Evolutionary conservation across 345 rosid species (phyloP), one percentile per base, ranked within the genome.

Genomic region (Carallia brachiata): DNA sequence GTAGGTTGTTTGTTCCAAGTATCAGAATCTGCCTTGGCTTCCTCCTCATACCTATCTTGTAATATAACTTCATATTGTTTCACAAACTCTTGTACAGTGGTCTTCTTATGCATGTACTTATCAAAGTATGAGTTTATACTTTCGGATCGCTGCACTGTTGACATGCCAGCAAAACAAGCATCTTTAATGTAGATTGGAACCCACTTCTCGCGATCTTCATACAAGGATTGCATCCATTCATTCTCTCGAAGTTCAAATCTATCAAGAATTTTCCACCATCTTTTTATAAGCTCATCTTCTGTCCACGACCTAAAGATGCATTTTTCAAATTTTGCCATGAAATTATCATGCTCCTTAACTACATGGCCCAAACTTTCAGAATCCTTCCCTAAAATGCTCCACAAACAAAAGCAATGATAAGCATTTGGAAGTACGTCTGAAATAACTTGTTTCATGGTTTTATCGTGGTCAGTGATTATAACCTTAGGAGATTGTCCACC

Each of bases 221-320:
- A 83, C 73, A 89, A 68, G 7, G 75, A 70, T 15, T 80, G 84
- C 84, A 86, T 47, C 85, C 86, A 80, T 23, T 79, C 84, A 75
- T 89, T 81, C 39, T 81, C 89, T 65, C 77, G 79, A 28, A 89
- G 88, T 37, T 80, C 91, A 72, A 85, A 89, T 56, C 78, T 79
- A 71, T 75, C 83, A 72, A 85, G 79, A 80, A 88, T 80, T 84
- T 86, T 86, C 86, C 78, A 83, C 93, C 93, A 88, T 56, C 89
- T 84, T 83, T 78, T 77, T 68, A 70, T 79, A 65, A 88, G 86
- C 61, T 83, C 80, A 28, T 80, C 87, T 34, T 78, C 75, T 9
- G 84, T 80, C 93, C 93, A 88, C 7, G 93, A 88, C 28, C 80
- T 86, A 70, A 84, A 86, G 72, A 88, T 73, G 79, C 93, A 88